A percentile compares a stretch with the other conserved stretches of the same genome.
Conservation (phyloP, 2,329 filamentous ascomycete species). For the Sporothrix phasma region DNA sequence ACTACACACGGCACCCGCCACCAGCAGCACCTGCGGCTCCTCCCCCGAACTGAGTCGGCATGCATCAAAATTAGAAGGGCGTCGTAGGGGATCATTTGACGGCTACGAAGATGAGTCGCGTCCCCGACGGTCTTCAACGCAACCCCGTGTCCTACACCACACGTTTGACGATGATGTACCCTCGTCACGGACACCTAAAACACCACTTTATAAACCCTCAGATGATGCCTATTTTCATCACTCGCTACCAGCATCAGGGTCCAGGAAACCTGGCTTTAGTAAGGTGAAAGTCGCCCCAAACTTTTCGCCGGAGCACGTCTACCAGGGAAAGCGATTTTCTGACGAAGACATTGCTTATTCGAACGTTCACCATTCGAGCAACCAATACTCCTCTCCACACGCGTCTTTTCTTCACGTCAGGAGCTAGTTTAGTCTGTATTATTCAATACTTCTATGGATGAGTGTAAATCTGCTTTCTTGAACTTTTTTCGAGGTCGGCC, state of each 20-base stretch:
- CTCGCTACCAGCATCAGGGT: not conserved
- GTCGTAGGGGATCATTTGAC: constrained; percentile 18
- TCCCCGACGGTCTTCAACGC: not conserved
- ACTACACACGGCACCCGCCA: constrained; percentile 13
- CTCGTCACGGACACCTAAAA: constrained; percentile 5
- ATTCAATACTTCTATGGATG: not conserved
- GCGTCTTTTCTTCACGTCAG: constrained; percentile 7
- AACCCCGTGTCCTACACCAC: constrained; percentile 10
- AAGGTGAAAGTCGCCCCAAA: constrained; percentile 17
- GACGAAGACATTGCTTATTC: constrained; percentile 19
- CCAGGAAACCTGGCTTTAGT: constrained; percentile 11
- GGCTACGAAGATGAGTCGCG: constrained; percentile 13
- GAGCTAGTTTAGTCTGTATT: not conserved
- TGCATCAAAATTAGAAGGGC: constrained; percentile 15
- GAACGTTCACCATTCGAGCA: constrained; percentile 12
- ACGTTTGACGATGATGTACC: constrained; percentile 6
- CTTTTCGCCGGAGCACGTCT: constrained; percentile 17
- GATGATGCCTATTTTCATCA: constrained; percentile 11
- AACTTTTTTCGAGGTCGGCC: too few species aligned
- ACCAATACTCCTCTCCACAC: constrained; percentile 11
- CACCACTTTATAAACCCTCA: not conserved
- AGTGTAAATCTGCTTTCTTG: too few species aligned
- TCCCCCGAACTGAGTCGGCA: constrained; percentile 11
- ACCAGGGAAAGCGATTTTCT: constrained; percentile 18
- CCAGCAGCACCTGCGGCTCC: constrained; percentile 13